Percentiles rank a stretch among this genome's conserved stretches.
phyloP scores from a whole-genome alignment of 805 yeast genomes.

The Barnettozyma pratensis region DNA sequence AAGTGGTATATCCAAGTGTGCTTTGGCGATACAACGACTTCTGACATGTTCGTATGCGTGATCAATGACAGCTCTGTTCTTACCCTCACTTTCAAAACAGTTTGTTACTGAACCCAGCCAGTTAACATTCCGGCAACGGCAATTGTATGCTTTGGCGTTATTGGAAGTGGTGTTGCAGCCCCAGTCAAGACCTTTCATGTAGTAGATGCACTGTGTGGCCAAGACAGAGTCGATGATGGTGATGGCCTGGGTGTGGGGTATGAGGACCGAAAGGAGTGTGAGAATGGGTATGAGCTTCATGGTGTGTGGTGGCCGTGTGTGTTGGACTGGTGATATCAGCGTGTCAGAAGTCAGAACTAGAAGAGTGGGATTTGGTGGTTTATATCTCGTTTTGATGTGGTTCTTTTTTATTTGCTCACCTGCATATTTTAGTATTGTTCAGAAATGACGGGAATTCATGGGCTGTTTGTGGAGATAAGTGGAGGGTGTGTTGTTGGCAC shows the following conservation, averaged over 20 bases:
- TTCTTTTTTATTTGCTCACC: constrained; percentile 5
- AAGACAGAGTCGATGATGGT: constrained; percentile 32
- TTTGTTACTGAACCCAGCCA: constrained; percentile 41
- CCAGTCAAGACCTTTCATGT: constrained; percentile 36
- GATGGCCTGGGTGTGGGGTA: constrained; percentile 9
- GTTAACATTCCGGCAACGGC: constrained; percentile 37
- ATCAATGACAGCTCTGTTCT: constrained; percentile 22
- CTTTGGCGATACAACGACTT: constrained; percentile 32
- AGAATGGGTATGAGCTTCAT: constrained; percentile 1
- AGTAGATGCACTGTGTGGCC: constrained; percentile 38
- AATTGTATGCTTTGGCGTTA: constrained; percentile 30
- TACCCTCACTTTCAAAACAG: constrained; percentile 32
- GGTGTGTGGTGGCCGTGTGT: neutral
- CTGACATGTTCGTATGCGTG: constrained; percentile 37
- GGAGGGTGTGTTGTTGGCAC: too few species aligned
- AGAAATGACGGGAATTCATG: too few species aligned
- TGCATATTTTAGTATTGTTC: neutral
- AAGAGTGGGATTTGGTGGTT: too few species aligned
- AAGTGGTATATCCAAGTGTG: constrained; percentile 28
- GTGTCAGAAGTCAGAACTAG: too few species aligned
- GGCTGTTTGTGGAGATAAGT: too few species aligned
- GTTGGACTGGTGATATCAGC: too few species aligned
- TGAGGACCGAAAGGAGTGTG: neutral
- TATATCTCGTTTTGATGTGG: neutral
- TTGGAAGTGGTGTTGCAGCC: constrained; percentile 34